Conservation (phyloP, 2,329 filamentous ascomycete genomes). For the Aspergillus quadricinctus region DNA sequence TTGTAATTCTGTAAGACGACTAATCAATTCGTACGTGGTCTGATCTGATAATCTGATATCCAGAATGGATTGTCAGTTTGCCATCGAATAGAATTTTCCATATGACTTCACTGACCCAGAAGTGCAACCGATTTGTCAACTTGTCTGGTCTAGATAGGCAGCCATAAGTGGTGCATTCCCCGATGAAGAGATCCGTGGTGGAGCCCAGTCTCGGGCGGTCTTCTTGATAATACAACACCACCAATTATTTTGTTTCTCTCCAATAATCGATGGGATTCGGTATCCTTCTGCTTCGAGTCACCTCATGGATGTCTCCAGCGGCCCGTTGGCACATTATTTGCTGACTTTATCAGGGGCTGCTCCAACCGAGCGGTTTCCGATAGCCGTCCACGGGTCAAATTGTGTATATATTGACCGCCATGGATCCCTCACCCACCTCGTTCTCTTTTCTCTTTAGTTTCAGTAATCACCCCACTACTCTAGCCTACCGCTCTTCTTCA, state of each 20-base stretch:
- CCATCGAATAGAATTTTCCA: background rate
- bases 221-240: constrained; percentile 28
- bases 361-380: constrained; percentile 6
- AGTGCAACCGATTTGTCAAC: constrained; percentile 17
- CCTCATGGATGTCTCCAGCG: constrained; percentile 20
- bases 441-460: constrained; percentile 5
- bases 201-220: constrained; percentile 31
- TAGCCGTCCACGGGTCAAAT: constrained; percentile 1
- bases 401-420: constrained; percentile 18
- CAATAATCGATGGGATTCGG: constrained; percentile 35
- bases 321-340: constrained; percentile 11
- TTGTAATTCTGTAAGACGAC: background rate
- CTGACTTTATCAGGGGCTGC: constrained; percentile 4
- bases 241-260: constrained; percentile 10
- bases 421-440: constrained; percentile 9
- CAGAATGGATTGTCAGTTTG: background rate
- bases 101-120: constrained; percentile 4
- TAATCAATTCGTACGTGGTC: background rate
- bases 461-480: constrained; percentile 16
- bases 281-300: constrained; percentile 35
- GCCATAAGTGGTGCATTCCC: constrained; percentile 2
- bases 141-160: constrained; percentile 14
- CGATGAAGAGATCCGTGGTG: constrained; percentile 8
- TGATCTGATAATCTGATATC: background rate
- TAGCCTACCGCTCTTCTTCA: constrained; percentile 10